Percentiles rank a stretch among this genome's conserved stretches.
These are phyloP conservation scores for Chaetomiaceae sp. DNA, from an alignment of 2,329 filamentous ascomycete genomes.

Conservation along the genomic window DNA sequence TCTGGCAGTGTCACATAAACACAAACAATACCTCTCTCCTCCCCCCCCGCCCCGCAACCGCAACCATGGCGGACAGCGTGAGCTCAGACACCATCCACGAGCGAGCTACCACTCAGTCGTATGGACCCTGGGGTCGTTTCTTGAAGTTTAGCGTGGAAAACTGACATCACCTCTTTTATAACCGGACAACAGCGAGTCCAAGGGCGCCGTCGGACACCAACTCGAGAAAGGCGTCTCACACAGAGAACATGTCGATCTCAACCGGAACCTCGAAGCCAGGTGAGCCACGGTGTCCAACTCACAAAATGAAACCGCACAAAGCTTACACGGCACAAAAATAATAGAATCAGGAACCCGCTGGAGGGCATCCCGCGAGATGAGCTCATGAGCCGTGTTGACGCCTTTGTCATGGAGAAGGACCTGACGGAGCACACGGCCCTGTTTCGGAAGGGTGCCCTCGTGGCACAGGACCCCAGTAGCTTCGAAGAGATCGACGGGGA, in stretches of 20 bases:
- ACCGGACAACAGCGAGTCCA: slow-evolving; percentile 21
- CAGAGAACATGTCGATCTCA: slow-evolving; percentile 13
- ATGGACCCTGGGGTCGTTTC: background rate
- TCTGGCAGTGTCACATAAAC: no score
- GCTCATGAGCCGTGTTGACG: slow-evolving; percentile 51
- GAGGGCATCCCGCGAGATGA: slow-evolving; percentile 46
- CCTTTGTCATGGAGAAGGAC: slow-evolving; percentile 57
- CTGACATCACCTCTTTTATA: no score
- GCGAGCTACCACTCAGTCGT: background rate
- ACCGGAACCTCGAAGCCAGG: slow-evolving; percentile 28
- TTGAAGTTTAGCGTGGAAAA: background rate
- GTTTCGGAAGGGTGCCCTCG: slow-evolving; percentile 64
- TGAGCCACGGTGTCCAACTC: background rate
- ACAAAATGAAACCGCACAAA: background rate
- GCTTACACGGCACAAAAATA: background rate
- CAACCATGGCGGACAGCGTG: slow-evolving; percentile 17
- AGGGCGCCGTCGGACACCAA: slow-evolving; percentile 22
- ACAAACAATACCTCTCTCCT: background rate
- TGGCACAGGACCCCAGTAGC: slow-evolving; percentile 63
- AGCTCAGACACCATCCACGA: slow-evolving; percentile 13
- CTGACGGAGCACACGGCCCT: slow-evolving; percentile 54
- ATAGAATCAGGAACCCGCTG: slow-evolving; percentile 51
- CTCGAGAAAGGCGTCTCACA: slow-evolving; percentile 11
- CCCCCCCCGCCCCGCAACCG: no score
- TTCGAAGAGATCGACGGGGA: slow-evolving; percentile 56